Conservation (phyloP, 1,284 basidiomycete species). For the Marasmius fiardii region DNA sequence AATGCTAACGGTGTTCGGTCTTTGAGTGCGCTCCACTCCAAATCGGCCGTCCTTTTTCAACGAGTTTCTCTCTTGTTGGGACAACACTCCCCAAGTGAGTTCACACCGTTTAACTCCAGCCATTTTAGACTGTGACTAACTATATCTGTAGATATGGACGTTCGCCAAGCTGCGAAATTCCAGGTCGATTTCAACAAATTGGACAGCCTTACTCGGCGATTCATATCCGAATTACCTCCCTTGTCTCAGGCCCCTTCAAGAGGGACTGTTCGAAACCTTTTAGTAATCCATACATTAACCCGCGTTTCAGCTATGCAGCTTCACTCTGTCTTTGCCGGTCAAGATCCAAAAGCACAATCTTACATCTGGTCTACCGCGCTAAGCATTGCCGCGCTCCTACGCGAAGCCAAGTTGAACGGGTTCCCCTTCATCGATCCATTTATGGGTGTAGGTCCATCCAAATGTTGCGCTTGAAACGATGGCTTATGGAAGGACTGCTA, state of each 20-base stretch:
- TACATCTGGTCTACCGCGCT: constrained; percentile 12
- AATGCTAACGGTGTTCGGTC: constrained; percentile 15
- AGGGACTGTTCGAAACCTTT: constrained; percentile 2
- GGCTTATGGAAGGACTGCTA: not conserved
- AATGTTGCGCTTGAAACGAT: not conserved
- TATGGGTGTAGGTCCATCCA: not conserved
- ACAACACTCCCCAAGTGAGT: constrained; percentile 17
- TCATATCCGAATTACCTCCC: constrained; percentile 8
- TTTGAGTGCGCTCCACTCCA: constrained; percentile 19
- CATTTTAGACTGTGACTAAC: too few species aligned
- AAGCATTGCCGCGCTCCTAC: constrained; percentile 9
- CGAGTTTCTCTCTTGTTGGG: constrained; percentile 15
- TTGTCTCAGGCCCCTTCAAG: not conserved
- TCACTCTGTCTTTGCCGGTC: constrained; percentile 15
- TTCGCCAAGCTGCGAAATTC: constrained; percentile 10
- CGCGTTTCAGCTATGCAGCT: constrained; percentile 17
- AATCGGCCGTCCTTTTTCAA: constrained; percentile 24
- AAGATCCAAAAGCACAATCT: constrained; percentile 7
- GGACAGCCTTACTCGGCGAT: constrained; percentile 13
- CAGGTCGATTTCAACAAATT: constrained; percentile 12
- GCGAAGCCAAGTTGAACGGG: not conserved
- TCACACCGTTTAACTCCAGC: not conserved
- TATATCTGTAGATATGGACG: constrained; percentile 12
- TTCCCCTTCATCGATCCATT: constrained; percentile 2
- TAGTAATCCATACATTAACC: constrained; percentile 15